phyloP scores from a whole-genome alignment of 495 filamentous ascomycete genomes.

The Gamarada debralockiae region DNA sequence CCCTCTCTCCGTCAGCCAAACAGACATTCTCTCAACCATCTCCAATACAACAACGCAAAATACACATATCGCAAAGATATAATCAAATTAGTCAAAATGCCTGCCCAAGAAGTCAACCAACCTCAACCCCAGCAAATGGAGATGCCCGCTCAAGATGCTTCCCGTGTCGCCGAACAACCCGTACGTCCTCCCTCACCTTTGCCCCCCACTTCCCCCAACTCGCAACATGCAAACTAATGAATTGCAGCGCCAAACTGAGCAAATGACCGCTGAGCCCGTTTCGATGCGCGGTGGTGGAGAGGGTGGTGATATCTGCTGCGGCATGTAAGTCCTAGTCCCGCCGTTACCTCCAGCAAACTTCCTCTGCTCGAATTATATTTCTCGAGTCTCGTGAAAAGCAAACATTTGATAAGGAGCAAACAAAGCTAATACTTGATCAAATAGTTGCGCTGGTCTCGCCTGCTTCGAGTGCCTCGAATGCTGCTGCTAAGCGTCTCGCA shows the following conservation, averaged over 20 bases:
- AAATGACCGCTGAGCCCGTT: slow-evolving; percentile 27
- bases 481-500: slow-evolving; percentile 22
- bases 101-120: slow-evolving; percentile 22
- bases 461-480: slow-evolving; percentile 26
- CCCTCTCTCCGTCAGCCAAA: neutral
- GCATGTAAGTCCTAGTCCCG: slow-evolving; percentile 16
- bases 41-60: neutral
- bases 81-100: slow-evolving; percentile 14
- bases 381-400: neutral
- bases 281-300: slow-evolving; percentile 24
- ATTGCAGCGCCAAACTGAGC: slow-evolving; percentile 17
- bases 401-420: neutral
- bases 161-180: slow-evolving; percentile 15
- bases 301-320: slow-evolving; percentile 21
- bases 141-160: slow-evolving; percentile 6
- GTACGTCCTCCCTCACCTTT: slow-evolving; percentile 3
- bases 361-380: too few species aligned
- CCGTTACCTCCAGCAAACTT: neutral
- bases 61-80: too few species aligned
- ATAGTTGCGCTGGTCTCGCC: slow-evolving; percentile 23
- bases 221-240: slow-evolving; percentile 1
- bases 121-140: slow-evolving; percentile 24
- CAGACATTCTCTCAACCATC: neutral
- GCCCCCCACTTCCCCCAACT: neutral
- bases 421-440: too few species aligned